Conservation (phyloP, 371 early-diverging fungal genomes). For the Mortierella sp. region DNA sequence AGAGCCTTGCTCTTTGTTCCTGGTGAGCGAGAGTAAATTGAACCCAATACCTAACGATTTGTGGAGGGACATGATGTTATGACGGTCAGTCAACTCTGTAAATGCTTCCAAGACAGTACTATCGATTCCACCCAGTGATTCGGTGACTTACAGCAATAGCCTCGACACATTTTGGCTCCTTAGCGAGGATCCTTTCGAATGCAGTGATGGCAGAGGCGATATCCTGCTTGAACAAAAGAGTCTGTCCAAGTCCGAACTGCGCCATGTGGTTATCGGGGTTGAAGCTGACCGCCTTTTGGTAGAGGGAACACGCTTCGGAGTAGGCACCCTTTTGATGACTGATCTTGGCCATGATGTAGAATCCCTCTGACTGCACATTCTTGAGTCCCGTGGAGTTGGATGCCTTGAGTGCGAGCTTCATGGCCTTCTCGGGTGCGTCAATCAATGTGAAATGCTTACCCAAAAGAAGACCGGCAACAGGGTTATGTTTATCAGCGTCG, state of each 20-base stretch:
- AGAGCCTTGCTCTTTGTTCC: conserved; percentile 78
- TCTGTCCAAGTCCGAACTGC: conserved; percentile 88
- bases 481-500: conserved; percentile 62
- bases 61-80: not conserved
- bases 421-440: conserved; percentile 52
- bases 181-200: conserved; percentile 80
- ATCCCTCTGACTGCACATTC: conserved; percentile 52
- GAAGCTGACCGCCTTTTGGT: conserved; percentile 76
- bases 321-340: conserved; percentile 65
- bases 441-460: conserved; percentile 38
- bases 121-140: not conserved
- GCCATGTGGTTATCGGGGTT: conserved; percentile 78
- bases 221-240: conserved; percentile 55
- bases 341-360: conserved; percentile 55
- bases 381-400: conserved; percentile 56
- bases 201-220: conserved; percentile 74
- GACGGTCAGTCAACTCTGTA: not conserved
- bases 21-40: conserved; percentile 72
- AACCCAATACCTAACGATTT: conserved; percentile 64
- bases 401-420: conserved; percentile 63
- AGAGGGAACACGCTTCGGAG: conserved; percentile 80
- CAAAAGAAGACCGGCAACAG: conserved; percentile 61
- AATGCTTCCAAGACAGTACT: not conserved
- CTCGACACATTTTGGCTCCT: conserved; percentile 76
- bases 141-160: conserved; percentile 67